Percentiles rank a stretch among this genome's conserved stretches.
Conservation (phyloP, 148 eudicot species). For the Chenopodium quinoa region DNA sequence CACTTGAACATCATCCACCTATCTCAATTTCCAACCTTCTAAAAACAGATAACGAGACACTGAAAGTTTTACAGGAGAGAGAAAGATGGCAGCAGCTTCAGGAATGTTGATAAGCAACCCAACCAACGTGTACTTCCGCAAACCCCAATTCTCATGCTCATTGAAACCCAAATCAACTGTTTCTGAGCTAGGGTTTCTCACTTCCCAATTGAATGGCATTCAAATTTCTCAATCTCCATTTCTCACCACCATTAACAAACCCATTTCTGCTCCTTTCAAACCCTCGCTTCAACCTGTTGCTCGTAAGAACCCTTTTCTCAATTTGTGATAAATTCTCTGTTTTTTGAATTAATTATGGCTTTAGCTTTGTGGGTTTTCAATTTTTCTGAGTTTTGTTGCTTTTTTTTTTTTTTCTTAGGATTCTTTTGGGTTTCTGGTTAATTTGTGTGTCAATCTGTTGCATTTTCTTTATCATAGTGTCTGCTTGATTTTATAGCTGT, state of each 20-base stretch:
- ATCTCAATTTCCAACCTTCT: neutral
- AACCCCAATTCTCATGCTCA: slow-evolving; percentile 20
- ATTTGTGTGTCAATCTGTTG: neutral
- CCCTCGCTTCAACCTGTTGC: slow-evolving; percentile 51
- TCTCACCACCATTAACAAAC: slow-evolving; percentile 21
- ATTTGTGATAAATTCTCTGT: neutral
- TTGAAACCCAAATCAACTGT: slow-evolving; percentile 24
- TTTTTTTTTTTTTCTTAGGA: neutral
- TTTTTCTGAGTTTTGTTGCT: neutral
- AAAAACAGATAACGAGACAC: slow-evolving; percentile 11
- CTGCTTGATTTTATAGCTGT: neutral
- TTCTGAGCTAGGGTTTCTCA: slow-evolving; percentile 45
- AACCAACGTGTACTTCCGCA: slow-evolving; percentile 20
- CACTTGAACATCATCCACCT: neutral
- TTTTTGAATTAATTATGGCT: neutral
- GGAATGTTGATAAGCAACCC: slow-evolving; percentile 30
- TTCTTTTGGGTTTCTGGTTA: neutral
- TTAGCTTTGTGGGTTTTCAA: slow-evolving; percentile 9
- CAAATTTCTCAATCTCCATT: slow-evolving; percentile 28
- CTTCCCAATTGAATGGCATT: slow-evolving; percentile 54
- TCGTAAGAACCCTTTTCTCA: slow-evolving; percentile 34
- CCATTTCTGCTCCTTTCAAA: slow-evolving; percentile 34
- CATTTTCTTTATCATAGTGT: neutral
- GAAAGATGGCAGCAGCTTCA: slow-evolving; percentile 22
- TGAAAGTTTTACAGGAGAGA: slow-evolving; percentile 2